A percentile compares a stretch with the other conserved stretches of the same genome.
phyloP scores from a whole-genome alignment of 768 basidiomycete genomes.

The Baorangia bicolor region DNA sequence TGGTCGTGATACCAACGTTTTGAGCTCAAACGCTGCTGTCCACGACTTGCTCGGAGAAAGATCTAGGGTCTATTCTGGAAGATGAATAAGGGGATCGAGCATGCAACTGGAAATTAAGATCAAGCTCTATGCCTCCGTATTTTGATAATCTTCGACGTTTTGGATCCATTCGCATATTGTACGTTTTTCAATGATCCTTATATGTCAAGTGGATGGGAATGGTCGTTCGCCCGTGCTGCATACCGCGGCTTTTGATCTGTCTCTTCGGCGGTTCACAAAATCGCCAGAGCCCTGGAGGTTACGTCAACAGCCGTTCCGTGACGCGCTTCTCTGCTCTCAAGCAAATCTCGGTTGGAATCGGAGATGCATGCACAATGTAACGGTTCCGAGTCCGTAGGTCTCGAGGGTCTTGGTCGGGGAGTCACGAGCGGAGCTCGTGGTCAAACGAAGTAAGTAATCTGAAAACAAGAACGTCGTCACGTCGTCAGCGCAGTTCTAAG shows the following conservation, averaged over 20 bases:
- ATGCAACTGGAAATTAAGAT: not conserved
- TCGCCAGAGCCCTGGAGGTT: not conserved
- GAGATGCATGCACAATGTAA: slow-evolving; percentile 2
- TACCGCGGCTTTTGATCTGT: not conserved
- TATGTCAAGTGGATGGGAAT: not conserved
- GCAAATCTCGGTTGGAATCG: not conserved
- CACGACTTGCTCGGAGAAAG: slow-evolving; percentile 2
- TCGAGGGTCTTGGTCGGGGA: no score
- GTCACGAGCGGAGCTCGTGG: no score
- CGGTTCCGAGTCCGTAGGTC: no score
- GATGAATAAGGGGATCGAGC: not conserved
- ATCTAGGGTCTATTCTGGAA: slow-evolving; percentile 1
- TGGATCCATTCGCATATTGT: not conserved
- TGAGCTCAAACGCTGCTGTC: not conserved
- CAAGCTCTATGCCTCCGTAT: not conserved
- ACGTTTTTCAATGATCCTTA: not conserved
- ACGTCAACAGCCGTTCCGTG: not conserved
- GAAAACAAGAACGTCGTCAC: no score
- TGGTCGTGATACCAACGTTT: not conserved
- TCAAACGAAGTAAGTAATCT: no score
- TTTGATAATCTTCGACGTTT: slow-evolving; percentile 2
- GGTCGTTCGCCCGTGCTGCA: slow-evolving; percentile 1
- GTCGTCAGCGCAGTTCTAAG: no score
- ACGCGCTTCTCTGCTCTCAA: not conserved
- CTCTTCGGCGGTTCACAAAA: not conserved